Percentiles rank a stretch among this genome's conserved stretches.
phyloP scores from a whole-genome alignment of 1,139 yeast species.

The Nakaseomyces kungkrabaensis region DNA sequence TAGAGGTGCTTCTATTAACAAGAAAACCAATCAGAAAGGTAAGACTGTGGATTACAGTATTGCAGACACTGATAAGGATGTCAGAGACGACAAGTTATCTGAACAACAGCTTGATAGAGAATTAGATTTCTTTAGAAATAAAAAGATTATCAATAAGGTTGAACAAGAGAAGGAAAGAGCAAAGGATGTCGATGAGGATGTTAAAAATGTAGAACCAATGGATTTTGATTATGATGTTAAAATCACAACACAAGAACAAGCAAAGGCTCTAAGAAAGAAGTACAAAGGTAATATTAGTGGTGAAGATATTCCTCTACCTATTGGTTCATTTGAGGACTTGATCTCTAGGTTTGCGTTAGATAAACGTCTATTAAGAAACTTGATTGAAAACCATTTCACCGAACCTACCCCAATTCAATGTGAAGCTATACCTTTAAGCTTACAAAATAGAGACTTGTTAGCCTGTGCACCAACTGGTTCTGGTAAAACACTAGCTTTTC shows the following conservation, averaged over 20 bases:
- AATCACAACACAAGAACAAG: slow-evolving; percentile 48
- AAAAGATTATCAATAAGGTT: slow-evolving; percentile 30
- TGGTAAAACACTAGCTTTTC: slow-evolving; percentile 83
- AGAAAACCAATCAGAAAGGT: slow-evolving; percentile 28
- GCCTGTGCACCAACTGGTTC: slow-evolving; percentile 95
- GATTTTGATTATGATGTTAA: slow-evolving; percentile 24
- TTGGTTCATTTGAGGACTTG: slow-evolving; percentile 80
- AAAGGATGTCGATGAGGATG: slow-evolving; percentile 24
- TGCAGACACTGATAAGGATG: slow-evolving; percentile 10
- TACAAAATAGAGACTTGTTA: slow-evolving; percentile 57
- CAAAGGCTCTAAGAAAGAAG: slow-evolving; percentile 43
- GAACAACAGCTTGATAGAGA: slow-evolving; percentile 46
- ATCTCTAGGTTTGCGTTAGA: slow-evolving; percentile 58
- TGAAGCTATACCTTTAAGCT: slow-evolving; percentile 66
- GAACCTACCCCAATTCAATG: slow-evolving; percentile 91
- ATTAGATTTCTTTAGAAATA: slow-evolving; percentile 62
- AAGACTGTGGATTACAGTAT: slow-evolving; percentile 23
- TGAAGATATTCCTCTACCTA: slow-evolving; percentile 72
- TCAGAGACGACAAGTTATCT: slow-evolving; percentile 31
- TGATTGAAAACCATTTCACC: slow-evolving; percentile 59
- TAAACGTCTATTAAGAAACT: slow-evolving; percentile 50
- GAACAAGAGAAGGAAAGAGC: slow-evolving; percentile 18
- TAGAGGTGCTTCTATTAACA: slow-evolving; percentile 74
- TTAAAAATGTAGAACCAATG: slow-evolving; percentile 29
- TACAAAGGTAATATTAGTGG: slow-evolving; percentile 63